A percentile compares a stretch with the other conserved stretches of the same genome.
phyloP scores from a whole-genome alignment of 179 eudicot genomes.

The Drosera spatulata region DNA sequence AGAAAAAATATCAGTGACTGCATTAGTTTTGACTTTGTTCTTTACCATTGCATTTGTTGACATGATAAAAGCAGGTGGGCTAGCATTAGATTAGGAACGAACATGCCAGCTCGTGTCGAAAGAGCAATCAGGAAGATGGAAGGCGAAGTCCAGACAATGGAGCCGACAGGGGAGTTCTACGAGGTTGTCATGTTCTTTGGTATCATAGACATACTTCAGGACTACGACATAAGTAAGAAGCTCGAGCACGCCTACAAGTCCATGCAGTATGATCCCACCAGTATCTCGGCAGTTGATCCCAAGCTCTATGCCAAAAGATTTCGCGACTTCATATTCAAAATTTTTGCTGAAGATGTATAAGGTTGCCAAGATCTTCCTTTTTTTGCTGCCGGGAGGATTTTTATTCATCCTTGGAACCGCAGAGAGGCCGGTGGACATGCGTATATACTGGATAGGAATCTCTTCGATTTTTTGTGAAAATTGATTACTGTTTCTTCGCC shows the following conservation, averaged over 20 bases:
- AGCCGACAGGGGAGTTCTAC: slow-evolving; percentile 70
- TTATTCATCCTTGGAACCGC: too few relatives aligned
- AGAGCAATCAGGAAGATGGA: slow-evolving; percentile 25
- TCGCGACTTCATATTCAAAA: slow-evolving; percentile 70
- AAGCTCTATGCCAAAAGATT: slow-evolving; percentile 77
- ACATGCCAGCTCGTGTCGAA: slow-evolving; percentile 30
- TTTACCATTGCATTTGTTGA: background rate
- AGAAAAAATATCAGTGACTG: too few relatives aligned
- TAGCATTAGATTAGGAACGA: slow-evolving; percentile 11
- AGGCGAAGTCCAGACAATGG: slow-evolving; percentile 26
- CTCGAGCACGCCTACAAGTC: slow-evolving; percentile 96
- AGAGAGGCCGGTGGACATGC: too few relatives aligned
- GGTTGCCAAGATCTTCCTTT: background rate
- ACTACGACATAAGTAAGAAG: slow-evolving; percentile 35
- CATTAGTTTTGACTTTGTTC: background rate
- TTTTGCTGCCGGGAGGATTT: too few relatives aligned
- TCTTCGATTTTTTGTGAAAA: too few relatives aligned
- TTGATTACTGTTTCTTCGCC: too few relatives aligned
- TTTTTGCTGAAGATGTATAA: slow-evolving; percentile 54
- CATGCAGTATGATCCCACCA: slow-evolving; percentile 80
- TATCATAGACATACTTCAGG: slow-evolving; percentile 68
- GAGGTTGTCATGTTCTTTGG: slow-evolving; percentile 91
- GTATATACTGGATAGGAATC: too few relatives aligned
- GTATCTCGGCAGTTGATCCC: slow-evolving; percentile 92
- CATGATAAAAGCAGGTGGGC: slow-evolving; percentile 26